Conservation (phyloP, 2,329 filamentous ascomycete species). For the Ophiostoma fasciatum region DNA sequence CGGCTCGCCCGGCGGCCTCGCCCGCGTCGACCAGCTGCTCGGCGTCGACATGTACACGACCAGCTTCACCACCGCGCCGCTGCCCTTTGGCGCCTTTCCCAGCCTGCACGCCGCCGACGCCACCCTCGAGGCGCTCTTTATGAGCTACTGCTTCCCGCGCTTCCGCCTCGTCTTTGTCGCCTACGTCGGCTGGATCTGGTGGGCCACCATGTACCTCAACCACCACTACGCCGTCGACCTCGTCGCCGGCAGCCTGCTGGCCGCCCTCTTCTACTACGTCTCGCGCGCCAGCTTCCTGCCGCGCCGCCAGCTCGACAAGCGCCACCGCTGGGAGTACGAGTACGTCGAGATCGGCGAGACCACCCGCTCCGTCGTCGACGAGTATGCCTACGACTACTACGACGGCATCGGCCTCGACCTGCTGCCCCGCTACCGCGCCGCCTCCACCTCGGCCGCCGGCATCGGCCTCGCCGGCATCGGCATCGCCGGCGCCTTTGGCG, state of each 20-base stretch:
- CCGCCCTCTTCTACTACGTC: slow-evolving; percentile 68
- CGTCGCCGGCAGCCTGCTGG: slow-evolving; percentile 67
- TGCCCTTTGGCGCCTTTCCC: slow-evolving; percentile 91
- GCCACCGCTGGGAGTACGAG: slow-evolving; percentile 88
- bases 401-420: slow-evolving; percentile 32
- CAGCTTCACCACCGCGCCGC: slow-evolving; percentile 74
- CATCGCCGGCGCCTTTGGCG: no score
- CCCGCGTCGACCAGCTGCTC: slow-evolving; percentile 77
- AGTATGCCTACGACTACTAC: slow-evolving; percentile 29
- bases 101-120: slow-evolving; percentile 84
- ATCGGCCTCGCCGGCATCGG: no score
- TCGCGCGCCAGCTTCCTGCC: slow-evolving; percentile 70
- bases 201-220: slow-evolving; percentile 95
- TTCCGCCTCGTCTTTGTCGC: slow-evolving; percentile 64
- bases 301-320: slow-evolving; percentile 68
- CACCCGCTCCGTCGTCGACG: slow-evolving; percentile 21
- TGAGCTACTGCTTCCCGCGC: slow-evolving; percentile 81
- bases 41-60: slow-evolving; percentile 88
- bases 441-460: slow-evolving; percentile 10
- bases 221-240: slow-evolving; percentile 95
- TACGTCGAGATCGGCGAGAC: slow-evolving; percentile 71
- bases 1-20: slow-evolving; percentile 78
- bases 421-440: slow-evolving; percentile 19
- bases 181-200: slow-evolving; percentile 92
- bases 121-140: slow-evolving; percentile 79